Percentiles rank a stretch among this genome's conserved stretches.
phyloP scores from a whole-genome alignment of 2,329 filamentous ascomycete genomes.

The Fusarium tricinctum region DNA sequence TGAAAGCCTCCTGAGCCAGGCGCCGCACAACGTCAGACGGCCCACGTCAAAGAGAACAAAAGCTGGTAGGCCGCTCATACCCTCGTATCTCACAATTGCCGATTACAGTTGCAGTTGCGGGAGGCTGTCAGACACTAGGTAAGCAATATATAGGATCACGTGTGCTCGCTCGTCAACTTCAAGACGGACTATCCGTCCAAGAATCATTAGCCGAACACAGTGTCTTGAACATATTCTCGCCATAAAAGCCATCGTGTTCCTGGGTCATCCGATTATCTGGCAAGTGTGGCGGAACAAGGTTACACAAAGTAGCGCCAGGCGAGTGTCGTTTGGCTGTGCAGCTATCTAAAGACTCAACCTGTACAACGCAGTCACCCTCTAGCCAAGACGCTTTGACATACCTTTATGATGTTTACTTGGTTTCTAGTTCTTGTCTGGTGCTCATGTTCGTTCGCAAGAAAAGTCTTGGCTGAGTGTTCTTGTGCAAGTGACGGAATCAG shows the following conservation, averaged over 20 bases:
- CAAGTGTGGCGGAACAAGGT: conserved; percentile 35
- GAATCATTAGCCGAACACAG: conserved; percentile 20
- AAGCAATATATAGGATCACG: conserved; percentile 11
- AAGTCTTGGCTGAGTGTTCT: conserved; percentile 7
- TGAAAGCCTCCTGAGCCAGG: conserved; percentile 23
- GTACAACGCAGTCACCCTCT: conserved; percentile 24
- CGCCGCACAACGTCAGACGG: conserved; percentile 8
- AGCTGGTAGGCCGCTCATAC: conserved; percentile 1
- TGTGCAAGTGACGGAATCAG: conserved; percentile 16
- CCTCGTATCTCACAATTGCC: conserved; percentile 5
- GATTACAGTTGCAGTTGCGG: conserved; percentile 19
- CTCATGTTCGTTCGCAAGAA: conserved; percentile 5
- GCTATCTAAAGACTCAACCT: conserved; percentile 21
- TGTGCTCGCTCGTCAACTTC: conserved; percentile 21
- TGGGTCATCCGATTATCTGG: conserved; percentile 24
- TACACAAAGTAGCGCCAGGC: conserved; percentile 37
- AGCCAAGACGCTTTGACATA: conserved; percentile 18
- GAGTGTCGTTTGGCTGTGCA: conserved; percentile 25
- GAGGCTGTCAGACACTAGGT: neutral
- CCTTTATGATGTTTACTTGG: conserved; percentile 3
- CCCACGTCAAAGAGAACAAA: neutral
- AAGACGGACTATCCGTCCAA: conserved; percentile 7
- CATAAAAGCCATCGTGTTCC: conserved; percentile 5
- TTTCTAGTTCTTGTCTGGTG: neutral
- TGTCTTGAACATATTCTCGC: conserved; percentile 24